Evolutionary conservation across 257 asterid species (phyloP), one percentile per base, ranked within the genome.

Genomic region (Agastache rugosa): DNA sequence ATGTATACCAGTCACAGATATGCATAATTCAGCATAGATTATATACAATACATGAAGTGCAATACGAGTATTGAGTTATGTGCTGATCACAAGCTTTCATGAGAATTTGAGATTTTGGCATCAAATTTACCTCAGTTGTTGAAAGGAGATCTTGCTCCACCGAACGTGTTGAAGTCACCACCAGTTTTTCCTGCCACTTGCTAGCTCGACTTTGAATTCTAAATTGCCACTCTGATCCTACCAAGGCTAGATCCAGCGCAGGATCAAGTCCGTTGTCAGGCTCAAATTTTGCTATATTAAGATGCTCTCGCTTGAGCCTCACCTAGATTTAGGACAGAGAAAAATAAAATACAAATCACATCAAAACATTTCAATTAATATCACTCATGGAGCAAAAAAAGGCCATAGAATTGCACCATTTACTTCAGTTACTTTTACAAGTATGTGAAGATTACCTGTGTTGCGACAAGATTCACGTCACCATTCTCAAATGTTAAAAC

Each of bases 171-270:
- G 99, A 95, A 54, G 99, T 95, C 73, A 95, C 98, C 64, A 88
- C 90, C 81, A 95, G 78, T 64, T 95, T 95, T 78, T 95, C 99
- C 84, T 95, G 99, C 99, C 99, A 95, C 76, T 90, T 92, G 90
- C 98, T 95, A 50, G 99, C 96, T 73, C 92, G 92, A 77, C 99
- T 87, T 84, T 92, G 99, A 76, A 95, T 90, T 81, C 99, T 85
- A 77, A 95, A 95, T 75, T 95, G 99, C 99, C 99, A 95, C 83
- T 92, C 99, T 60, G 99, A 95, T 65, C 99, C 99, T 41, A 90
- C 99, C 67, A 95, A 79, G 75, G 97, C 96, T 79, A 95, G 84
- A 81, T 95, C 99, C 72, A 95, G 84, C 76, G 82, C 82, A 35
- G 99, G 99, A 74, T 95, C 99, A 19, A 95, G 96, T 82, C 99